These are phyloP conservation scores for Plantago major DNA, from an alignment of 257 asterid genomes.

Conservation along the genomic window DNA sequence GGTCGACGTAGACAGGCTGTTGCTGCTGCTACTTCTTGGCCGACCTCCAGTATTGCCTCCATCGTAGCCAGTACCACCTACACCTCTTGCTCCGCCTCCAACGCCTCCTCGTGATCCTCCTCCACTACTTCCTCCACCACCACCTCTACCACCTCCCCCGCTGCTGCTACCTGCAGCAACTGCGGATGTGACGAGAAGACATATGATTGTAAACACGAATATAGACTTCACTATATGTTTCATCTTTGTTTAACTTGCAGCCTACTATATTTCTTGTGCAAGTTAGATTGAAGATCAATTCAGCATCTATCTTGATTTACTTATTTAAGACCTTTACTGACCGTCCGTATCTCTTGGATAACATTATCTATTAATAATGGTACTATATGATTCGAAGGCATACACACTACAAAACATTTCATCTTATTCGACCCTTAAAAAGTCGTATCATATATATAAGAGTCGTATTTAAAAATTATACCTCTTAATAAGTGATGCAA, in stretches of 20 bases:
- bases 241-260: slow-evolving; percentile 5
- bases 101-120: not conserved
- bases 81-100: not conserved
- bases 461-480: too few species aligned
- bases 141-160: not conserved
- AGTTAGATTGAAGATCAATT: too few species aligned
- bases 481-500: too few species aligned
- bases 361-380: too few species aligned
- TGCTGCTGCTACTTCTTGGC: not conserved
- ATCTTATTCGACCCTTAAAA: too few species aligned
- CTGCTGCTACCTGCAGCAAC: not conserved
- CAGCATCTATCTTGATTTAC: too few species aligned
- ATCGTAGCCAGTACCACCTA: not conserved
- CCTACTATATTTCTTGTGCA: too few species aligned
- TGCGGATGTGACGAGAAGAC: slow-evolving; percentile 15
- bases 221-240: slow-evolving; percentile 6
- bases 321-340: too few species aligned
- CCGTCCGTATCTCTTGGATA: too few species aligned
- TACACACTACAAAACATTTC: too few species aligned
- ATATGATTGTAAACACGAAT: slow-evolving; percentile 15
- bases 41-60: slow-evolving; percentile 4
- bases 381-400: too few species aligned
- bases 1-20: not conserved
- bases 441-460: too few species aligned
- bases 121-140: not conserved